Evolutionary conservation across 2,329 filamentous ascomycete genomes (phyloP), one percentile per base, ranked within the genome.

Genomic region (Nothophoma quercina): DNA sequence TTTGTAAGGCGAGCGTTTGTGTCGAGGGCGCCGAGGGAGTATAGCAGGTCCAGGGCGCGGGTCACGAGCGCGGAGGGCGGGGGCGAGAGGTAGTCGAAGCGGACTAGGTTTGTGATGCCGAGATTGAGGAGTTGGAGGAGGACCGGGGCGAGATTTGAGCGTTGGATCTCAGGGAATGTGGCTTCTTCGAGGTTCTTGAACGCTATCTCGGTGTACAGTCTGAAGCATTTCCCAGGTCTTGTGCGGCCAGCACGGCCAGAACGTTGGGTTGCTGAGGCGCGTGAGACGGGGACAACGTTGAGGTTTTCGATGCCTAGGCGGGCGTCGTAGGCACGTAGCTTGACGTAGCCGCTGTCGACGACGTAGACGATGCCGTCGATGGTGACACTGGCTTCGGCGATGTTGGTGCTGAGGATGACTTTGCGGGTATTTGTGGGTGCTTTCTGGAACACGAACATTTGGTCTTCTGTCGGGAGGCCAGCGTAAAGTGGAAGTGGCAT

Each of bases 361-460:
- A 99, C 93, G 67, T 91, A 96, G 47, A 92, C 87, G 55, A 98
- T 93, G 2, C 91, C 92, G 45, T 95, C 88, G 49, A 98, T 13
- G 90, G 95, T 98, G 34, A 99, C 89, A 1, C 91, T 96, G 4
- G 95, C 93, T 78, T 99, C 95, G 10, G 95, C 92, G 59, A 98
- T 97, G 70, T 98, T 98, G 52, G 95, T 98, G 4, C 91, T 89
- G 60, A 97, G 88, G 28, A 99, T 90, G 30, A 97, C 89, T 70
- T 98, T 98, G 33, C 95, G 85, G 1, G 88, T 93, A 53, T 93
- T 88, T 55, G 90, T 87, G 0, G 90, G 86, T 2, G 92, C 80
- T 46, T 89, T 86, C 64, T 96, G 91, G 70, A 98, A 98, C 32
- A 98, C 89, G 60, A 93, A 93, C 86, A 96, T 93, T 70, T 98